A percentile compares a stretch with the other conserved stretches of the same genome.
phyloP scores from a whole-genome alignment of 2,329 filamentous ascomycete genomes.

The Aaosphaeria arxii region DNA sequence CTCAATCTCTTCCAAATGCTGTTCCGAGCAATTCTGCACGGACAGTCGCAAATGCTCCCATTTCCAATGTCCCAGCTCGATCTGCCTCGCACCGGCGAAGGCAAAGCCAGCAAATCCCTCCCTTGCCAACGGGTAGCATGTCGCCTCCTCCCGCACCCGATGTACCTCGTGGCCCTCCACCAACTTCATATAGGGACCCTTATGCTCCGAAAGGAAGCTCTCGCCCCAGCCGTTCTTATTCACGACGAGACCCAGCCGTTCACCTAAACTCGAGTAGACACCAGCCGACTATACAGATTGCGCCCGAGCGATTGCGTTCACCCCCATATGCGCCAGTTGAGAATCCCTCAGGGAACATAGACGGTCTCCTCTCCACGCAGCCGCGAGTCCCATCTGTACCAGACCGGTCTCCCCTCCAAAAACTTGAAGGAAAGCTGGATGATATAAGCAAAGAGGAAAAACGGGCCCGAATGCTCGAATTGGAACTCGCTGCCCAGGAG shows the following conservation, averaged over 20 bases:
- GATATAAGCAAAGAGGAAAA: slow-evolving; percentile 97
- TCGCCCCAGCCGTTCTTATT: slow-evolving; percentile 21
- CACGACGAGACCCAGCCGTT: slow-evolving; percentile 31
- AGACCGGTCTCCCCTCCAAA: slow-evolving; percentile 87
- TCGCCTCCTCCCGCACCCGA: slow-evolving; percentile 54
- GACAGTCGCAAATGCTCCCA: slow-evolving; percentile 13
- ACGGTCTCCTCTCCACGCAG: slow-evolving; percentile 15
- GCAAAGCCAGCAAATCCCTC: slow-evolving; percentile 29
- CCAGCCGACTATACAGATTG: slow-evolving; percentile 30
- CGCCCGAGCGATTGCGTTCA: slow-evolving; percentile 27
- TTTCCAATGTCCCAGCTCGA: slow-evolving; percentile 18
- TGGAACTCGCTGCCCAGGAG: slow-evolving; percentile 71
- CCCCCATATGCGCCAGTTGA: slow-evolving; percentile 28
- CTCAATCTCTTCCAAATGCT: slow-evolving; percentile 13
- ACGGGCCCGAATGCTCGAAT: slow-evolving; percentile 77
- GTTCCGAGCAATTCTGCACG: slow-evolving; percentile 28
- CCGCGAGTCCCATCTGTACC: slow-evolving; percentile 59
- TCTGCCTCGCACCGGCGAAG: slow-evolving; percentile 26
- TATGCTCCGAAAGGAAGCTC: slow-evolving; percentile 32
- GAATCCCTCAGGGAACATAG: slow-evolving; percentile 23
- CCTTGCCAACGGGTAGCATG: slow-evolving; percentile 18
- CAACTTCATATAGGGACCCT: slow-evolving; percentile 39
- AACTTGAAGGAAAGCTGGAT: slow-evolving; percentile 83
- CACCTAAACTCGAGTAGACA: slow-evolving; percentile 33
- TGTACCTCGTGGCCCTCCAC: slow-evolving; percentile 55